These are phyloP conservation scores for Cinchona pubescens DNA, from an alignment of 257 asterid species.

Conservation along the genomic window DNA sequence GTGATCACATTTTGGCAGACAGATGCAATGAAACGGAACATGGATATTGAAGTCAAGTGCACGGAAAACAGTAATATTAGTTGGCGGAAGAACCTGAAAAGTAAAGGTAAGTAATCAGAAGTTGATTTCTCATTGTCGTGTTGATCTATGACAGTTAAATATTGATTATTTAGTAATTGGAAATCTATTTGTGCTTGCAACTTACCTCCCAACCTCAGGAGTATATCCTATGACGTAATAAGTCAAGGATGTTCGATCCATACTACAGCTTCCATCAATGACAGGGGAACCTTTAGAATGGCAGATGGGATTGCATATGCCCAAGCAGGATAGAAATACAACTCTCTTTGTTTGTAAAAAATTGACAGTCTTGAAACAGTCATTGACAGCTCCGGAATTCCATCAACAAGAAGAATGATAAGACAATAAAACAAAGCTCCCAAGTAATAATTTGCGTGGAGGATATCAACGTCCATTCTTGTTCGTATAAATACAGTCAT, in stretches of 20 bases:
- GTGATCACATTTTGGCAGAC: conserved; percentile 40
- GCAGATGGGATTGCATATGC: no score
- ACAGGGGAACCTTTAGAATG: conserved; percentile 51
- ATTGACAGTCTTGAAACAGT: conserved; percentile 41
- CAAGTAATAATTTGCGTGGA: conserved; percentile 49
- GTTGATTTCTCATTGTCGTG: neutral
- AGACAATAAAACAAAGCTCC: conserved; percentile 49
- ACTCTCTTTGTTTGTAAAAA: conserved; percentile 50
- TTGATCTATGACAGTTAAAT: neutral
- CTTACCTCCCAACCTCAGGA: conserved; percentile 63
- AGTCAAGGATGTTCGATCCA: conserved; percentile 61
- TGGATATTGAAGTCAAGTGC: conserved; percentile 50
- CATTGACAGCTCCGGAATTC: conserved; percentile 46
- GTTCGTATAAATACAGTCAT: conserved; percentile 57
- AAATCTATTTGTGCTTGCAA: neutral
- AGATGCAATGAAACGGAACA: conserved; percentile 64
- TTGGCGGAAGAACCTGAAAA: conserved; percentile 55
- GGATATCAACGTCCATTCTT: conserved; percentile 34
- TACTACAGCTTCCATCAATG: conserved; percentile 37
- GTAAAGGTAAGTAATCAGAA: neutral
- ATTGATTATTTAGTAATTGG: neutral
- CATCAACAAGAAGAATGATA: conserved; percentile 41
- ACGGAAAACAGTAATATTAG: conserved; percentile 37
- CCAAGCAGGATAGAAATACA: conserved; percentile 55
- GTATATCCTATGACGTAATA: conserved; percentile 49